phyloP scores from a whole-genome alignment of 805 yeast species.

The Zygoascus bituminiphila region DNA sequence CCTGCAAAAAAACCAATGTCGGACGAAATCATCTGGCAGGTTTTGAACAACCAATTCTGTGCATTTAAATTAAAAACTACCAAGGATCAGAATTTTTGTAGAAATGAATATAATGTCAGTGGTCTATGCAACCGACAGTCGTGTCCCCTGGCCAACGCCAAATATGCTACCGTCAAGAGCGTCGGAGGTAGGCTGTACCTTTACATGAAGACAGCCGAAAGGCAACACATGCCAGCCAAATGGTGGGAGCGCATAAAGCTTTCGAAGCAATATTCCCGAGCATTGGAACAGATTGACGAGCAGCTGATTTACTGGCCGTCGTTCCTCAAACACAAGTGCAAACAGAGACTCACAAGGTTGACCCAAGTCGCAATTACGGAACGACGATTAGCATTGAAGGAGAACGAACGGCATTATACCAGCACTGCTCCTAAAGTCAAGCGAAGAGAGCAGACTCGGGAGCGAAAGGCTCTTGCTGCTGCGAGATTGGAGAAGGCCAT shows the following conservation, averaged over 20 bases:
- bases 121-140: conserved; percentile 91
- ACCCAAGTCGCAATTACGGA: conserved; percentile 95
- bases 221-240: conserved; percentile 91
- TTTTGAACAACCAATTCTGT: conserved; percentile 90
- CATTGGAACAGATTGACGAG: conserved; percentile 80
- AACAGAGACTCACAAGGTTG: conserved; percentile 88
- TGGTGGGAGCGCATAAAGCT: conserved; percentile 93
- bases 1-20: conserved; percentile 17
- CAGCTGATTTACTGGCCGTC: conserved; percentile 90
- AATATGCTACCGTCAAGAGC: conserved; percentile 30
- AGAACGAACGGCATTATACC: conserved; percentile 87
- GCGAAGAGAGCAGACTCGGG: conserved; percentile 89
- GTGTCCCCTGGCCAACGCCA: conserved; percentile 83
- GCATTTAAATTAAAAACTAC: conserved; percentile 87
- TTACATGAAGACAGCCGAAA: conserved; percentile 95
- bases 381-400: conserved; percentile 82
- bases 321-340: conserved; percentile 84
- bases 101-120: conserved; percentile 92
- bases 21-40: conserved; percentile 78
- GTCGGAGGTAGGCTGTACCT: conserved; percentile 30
- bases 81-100: conserved; percentile 84
- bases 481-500: conserved; percentile 95
- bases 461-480: conserved; percentile 92
- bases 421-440: conserved; percentile 90
- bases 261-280: conserved; percentile 81